Conservation (phyloP, 2,329 filamentous ascomycete genomes). For the Colletotrichum tamarilloi region DNA sequence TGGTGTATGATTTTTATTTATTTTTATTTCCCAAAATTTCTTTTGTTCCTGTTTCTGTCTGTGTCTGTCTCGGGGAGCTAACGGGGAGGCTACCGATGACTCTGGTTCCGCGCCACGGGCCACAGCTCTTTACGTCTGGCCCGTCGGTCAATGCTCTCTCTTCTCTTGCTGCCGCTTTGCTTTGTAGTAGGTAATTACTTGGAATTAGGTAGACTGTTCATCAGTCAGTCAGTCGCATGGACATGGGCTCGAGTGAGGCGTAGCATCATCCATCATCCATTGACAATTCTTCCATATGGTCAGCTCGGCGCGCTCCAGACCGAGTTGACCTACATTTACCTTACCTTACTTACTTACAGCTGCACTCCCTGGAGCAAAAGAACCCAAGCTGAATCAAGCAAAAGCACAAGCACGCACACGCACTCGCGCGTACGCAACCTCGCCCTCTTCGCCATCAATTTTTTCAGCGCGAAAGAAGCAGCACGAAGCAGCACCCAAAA, state of each 20-base stretch:
- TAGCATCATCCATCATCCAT: background rate
- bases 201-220: too few species aligned
- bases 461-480: background rate
- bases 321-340: background rate
- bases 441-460: background rate
- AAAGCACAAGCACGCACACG: background rate
- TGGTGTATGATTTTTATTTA: background rate
- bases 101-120: constrained; percentile 6
- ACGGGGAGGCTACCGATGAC: constrained; percentile 5
- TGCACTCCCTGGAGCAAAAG: background rate
- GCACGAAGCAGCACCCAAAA: background rate
- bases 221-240: background rate
- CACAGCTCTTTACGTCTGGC: constrained; percentile 9
- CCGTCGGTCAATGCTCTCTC: background rate
- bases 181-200: background rate
- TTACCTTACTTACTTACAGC: background rate
- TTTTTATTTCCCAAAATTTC: background rate
- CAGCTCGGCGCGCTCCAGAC: background rate
- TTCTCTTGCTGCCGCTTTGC: background rate
- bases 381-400: background rate
- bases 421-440: background rate
- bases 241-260: background rate
- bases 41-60: background rate
- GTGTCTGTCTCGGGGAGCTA: background rate
- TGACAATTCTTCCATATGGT: background rate